These are phyloP conservation scores for Maudiozyma serrabonitensis DNA, from an alignment of 805 yeast species.

Conservation along the genomic window DNA sequence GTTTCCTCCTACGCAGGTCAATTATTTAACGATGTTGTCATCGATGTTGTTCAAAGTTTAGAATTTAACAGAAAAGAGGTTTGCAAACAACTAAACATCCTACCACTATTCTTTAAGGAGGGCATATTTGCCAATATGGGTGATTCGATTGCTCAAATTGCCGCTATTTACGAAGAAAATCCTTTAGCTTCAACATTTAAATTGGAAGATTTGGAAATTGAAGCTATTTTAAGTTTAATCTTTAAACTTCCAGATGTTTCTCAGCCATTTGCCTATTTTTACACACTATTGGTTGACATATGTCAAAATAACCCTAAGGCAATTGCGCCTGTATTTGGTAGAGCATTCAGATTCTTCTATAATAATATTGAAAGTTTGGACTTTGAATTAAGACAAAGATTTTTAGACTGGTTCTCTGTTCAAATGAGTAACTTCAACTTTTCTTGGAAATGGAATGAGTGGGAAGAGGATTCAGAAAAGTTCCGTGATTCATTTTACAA, in stretches of 20 bases:
- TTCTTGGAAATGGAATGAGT: conserved; percentile 97
- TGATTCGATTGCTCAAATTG: conserved; percentile 62
- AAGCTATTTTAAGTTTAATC: conserved; percentile 67
- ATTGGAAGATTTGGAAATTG: conserved; percentile 82
- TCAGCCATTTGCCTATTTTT: conserved; percentile 68
- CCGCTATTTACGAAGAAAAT: conserved; percentile 33
- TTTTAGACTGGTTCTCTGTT: conserved; percentile 83
- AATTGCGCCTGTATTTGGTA: conserved; percentile 90
- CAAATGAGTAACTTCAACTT: conserved; percentile 90
- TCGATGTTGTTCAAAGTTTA: conserved; percentile 66
- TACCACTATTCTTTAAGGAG: conserved; percentile 63
- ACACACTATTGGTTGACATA: conserved; percentile 75
- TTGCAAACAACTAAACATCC: conserved; percentile 66
- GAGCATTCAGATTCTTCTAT: conserved; percentile 80
- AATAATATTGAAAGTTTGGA: conserved; percentile 57
- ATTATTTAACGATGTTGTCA: conserved; percentile 62
- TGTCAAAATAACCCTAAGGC: conserved; percentile 74
- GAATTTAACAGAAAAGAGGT: conserved; percentile 87
- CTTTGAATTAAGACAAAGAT: conserved; percentile 62
- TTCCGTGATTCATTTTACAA: conserved; percentile 43
- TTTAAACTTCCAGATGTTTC: conserved; percentile 63
- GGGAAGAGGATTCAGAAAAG: conserved; percentile 55
- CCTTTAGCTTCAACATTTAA: conserved; percentile 63
- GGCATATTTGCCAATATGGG: conserved; percentile 65
- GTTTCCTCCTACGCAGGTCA: conserved; percentile 43